Evolutionary conservation across 352 stramenopile species (phyloP).

Genomic region (Globisporangium spiculum): DNA sequence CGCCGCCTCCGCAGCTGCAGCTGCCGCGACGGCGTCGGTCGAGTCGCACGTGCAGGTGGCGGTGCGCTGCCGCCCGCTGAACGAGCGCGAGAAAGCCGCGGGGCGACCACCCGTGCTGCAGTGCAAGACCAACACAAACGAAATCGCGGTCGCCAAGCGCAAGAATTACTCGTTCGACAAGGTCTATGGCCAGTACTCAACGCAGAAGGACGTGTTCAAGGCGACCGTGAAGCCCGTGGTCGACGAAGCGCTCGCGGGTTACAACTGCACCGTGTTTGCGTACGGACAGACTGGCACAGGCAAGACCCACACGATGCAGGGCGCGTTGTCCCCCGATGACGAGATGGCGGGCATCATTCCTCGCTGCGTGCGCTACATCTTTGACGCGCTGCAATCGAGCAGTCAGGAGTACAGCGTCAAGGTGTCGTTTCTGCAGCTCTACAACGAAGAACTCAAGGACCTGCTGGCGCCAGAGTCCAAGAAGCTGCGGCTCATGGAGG

Average conservation of each 20-base stretch:
- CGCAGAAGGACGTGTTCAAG: constrained; percentile 97
- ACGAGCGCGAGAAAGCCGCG: constrained; percentile 81
- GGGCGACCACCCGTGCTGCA: constrained; percentile 78
- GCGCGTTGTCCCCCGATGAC: constrained; percentile 78
- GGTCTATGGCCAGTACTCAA: constrained; percentile 94
- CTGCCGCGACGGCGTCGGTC: background rate
- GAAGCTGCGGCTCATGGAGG: constrained; percentile 87
- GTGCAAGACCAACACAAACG: constrained; percentile 83
- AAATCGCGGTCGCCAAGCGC: constrained; percentile 84
- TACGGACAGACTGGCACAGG: constrained; percentile 97
- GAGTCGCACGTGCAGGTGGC: constrained; percentile 82
- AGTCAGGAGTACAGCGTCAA: constrained; percentile 92
- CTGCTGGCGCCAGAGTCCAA: constrained; percentile 85
- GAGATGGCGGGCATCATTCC: constrained; percentile 95
- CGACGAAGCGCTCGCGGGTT: constrained; percentile 93
- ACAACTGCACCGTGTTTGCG: constrained; percentile 96
- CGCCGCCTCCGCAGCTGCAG: background rate
- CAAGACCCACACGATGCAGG: constrained; percentile 99
- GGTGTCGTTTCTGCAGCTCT: constrained; percentile 98
- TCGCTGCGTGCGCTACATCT: constrained; percentile 92
- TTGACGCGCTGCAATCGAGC: constrained; percentile 89
- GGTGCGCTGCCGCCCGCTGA: constrained; percentile 88
- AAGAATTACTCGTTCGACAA: constrained; percentile 92
- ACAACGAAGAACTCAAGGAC: constrained; percentile 98
- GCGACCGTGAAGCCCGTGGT: constrained; percentile 92